Conservation (phyloP, 2,329 filamentous ascomycete genomes). For the Akanthomyces muscarius region DNA sequence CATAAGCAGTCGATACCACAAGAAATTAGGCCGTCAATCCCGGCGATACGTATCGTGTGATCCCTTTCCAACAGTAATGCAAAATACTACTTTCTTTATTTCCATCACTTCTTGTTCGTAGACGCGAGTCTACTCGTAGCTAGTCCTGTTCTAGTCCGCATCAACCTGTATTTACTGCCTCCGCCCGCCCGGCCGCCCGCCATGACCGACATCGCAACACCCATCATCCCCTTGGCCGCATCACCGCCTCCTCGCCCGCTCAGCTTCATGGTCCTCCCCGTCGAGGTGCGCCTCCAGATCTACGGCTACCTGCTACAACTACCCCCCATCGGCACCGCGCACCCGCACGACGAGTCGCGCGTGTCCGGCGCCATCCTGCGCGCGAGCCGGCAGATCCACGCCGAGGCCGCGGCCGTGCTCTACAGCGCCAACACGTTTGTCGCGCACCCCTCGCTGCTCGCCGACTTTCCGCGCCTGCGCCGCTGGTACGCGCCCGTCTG, state of each 20-base stretch:
- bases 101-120: too few relatives aligned
- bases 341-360: slow-evolving; percentile 15
- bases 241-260: background rate
- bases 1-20: too few relatives aligned
- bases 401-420: slow-evolving; percentile 38
- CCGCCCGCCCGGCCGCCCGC: background rate
- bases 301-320: slow-evolving; percentile 41
- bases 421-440: slow-evolving; percentile 43
- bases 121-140: too few relatives aligned
- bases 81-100: too few relatives aligned
- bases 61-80: too few relatives aligned
- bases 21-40: too few relatives aligned
- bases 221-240: background rate
- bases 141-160: too few relatives aligned
- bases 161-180: too few relatives aligned
- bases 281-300: slow-evolving; percentile 45
- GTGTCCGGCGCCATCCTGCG: slow-evolving; percentile 33
- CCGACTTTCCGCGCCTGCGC: slow-evolving; percentile 38
- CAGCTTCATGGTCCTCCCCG: slow-evolving; percentile 38
- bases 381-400: slow-evolving; percentile 38
- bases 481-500: slow-evolving; percentile 30
- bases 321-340: slow-evolving; percentile 21
- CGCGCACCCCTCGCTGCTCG: slow-evolving; percentile 38
- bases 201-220: background rate
- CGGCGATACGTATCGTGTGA: too few relatives aligned